These are phyloP conservation scores for Coprinopsis marcescibilis DNA, from an alignment of 768 basidiomycete species.

Conservation along the genomic window DNA sequence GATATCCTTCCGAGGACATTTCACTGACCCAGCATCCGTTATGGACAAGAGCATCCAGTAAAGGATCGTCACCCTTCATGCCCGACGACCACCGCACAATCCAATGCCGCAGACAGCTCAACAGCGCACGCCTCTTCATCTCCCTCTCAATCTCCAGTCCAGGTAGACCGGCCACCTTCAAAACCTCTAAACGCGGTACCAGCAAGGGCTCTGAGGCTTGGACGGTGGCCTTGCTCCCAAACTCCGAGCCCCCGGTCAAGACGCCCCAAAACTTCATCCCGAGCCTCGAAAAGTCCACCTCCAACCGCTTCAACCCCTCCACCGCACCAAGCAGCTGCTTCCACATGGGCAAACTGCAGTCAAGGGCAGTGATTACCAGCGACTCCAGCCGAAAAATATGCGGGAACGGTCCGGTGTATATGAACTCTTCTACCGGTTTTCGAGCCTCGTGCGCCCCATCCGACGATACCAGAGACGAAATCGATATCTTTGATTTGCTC, in stretches of 20 bases:
- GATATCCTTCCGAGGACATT: slow-evolving; percentile 7
- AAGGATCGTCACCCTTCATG: slow-evolving; percentile 27
- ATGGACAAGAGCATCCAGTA: slow-evolving; percentile 34
- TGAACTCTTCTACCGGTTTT: not conserved
- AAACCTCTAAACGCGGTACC: slow-evolving; percentile 22
- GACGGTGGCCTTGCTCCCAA: slow-evolving; percentile 1
- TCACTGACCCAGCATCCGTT: slow-evolving; percentile 24
- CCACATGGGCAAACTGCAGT: slow-evolving; percentile 32
- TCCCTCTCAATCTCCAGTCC: slow-evolving; percentile 18
- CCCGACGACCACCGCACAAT: slow-evolving; percentile 29
- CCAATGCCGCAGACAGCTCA: slow-evolving; percentile 19
- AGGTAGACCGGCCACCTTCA: slow-evolving; percentile 24
- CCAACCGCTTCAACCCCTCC: slow-evolving; percentile 29
- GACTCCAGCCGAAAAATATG: slow-evolving; percentile 27
- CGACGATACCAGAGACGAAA: slow-evolving; percentile 6
- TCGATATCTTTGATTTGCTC: slow-evolving; percentile 6
- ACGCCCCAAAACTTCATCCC: slow-evolving; percentile 26
- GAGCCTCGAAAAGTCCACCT: slow-evolving; percentile 37
- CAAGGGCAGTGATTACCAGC: slow-evolving; percentile 37
- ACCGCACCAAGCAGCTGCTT: slow-evolving; percentile 29
- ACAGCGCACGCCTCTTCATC: slow-evolving; percentile 2
- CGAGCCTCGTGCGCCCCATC: not conserved
- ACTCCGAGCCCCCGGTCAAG: slow-evolving; percentile 23
- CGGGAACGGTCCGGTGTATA: slow-evolving; percentile 22
- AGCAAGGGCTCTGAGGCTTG: slow-evolving; percentile 8